Conservation (phyloP, 208 protist genomes). For the Histomonas meleagridis region DNA sequence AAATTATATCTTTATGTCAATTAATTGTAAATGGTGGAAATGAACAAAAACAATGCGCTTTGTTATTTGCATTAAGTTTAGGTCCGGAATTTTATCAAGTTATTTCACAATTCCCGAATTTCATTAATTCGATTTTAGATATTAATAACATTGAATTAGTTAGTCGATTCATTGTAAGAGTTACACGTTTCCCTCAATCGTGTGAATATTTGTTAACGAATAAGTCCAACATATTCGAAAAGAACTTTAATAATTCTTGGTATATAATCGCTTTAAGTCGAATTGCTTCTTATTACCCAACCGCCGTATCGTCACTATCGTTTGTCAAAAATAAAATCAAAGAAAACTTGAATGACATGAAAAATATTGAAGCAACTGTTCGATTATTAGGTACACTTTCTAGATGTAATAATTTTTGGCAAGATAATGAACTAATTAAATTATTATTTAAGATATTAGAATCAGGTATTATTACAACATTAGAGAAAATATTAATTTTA, state of each 20-base stretch:
- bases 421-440: too few relatives aligned
- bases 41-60: not conserved
- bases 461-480: too few relatives aligned
- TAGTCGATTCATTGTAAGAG: not conserved
- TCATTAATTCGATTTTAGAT: not conserved
- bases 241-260: not conserved
- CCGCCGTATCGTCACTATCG: not conserved
- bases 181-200: not conserved
- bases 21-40: not conserved
- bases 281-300: not conserved
- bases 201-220: not conserved
- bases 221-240: not conserved
- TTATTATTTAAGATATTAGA: too few relatives aligned
- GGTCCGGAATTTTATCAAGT: not conserved
- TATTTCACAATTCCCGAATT: not conserved
- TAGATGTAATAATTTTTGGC: not conserved
- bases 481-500: too few relatives aligned
- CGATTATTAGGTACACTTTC: not conserved
- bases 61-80: not conserved
- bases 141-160: not conserved
- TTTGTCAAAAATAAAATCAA: not conserved
- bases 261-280: not conserved
- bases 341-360: not conserved
- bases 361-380: not conserved
- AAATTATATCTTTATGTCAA: not conserved